These are phyloP conservation scores for Trichoderma oligosporum DNA, from an alignment of 2,329 filamentous ascomycete species.

Conservation along the genomic window DNA sequence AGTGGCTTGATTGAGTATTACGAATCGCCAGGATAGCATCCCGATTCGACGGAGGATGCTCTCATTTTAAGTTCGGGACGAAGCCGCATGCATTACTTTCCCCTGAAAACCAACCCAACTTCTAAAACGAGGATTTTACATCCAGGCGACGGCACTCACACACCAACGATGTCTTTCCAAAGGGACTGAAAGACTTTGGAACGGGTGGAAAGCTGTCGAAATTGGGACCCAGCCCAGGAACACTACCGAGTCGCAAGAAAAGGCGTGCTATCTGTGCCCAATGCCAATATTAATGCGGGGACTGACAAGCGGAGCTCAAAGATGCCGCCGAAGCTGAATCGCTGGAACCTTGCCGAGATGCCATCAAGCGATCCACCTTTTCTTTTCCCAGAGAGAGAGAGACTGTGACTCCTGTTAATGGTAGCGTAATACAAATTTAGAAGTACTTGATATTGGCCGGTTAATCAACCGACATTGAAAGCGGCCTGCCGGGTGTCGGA, in stretches of 20 bases:
- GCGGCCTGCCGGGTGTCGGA: neutral
- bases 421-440: too few species aligned
- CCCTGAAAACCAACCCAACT: constrained; percentile 1
- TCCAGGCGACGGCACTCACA: neutral
- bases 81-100: constrained; percentile 11
- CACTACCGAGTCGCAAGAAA: constrained; percentile 8
- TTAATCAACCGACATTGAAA: neutral
- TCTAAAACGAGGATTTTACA: neutral
- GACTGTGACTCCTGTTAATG: neutral
- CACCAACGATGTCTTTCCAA: neutral
- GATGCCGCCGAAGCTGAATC: constrained; percentile 9
- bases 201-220: neutral
- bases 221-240: constrained; percentile 5
- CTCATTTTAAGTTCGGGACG: constrained; percentile 13
- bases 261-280: constrained; percentile 4
- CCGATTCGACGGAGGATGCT: constrained; percentile 7
- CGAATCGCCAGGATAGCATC: constrained; percentile 13
- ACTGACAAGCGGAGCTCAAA: constrained; percentile 16
- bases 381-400: neutral
- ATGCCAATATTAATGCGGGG: constrained; percentile 15
- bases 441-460: neutral
- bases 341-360: constrained; percentile 14
- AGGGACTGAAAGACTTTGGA: neutral
- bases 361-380: neutral
- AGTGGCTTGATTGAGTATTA: constrained; percentile 14